These are phyloP conservation scores for Achaetomiella virescens DNA, from an alignment of 495 filamentous ascomycete species.

Conservation along the genomic window DNA sequence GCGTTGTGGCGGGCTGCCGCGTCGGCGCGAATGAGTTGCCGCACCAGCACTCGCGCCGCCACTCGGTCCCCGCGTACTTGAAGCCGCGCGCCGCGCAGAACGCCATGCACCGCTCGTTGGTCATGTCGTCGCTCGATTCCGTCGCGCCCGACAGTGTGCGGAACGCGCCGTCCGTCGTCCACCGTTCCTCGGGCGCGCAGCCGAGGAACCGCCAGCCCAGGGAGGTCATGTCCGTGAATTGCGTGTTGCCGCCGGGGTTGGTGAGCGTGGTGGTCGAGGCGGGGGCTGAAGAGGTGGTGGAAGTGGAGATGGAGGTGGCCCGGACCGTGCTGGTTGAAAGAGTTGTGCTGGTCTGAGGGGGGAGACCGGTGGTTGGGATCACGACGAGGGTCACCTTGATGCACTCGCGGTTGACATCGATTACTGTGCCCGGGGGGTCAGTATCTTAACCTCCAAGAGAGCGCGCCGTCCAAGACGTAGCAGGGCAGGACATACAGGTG, in stretches of 20 bases:
- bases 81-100: slow-evolving; percentile 45
- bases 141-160: slow-evolving; percentile 26
- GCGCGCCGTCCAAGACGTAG: neutral
- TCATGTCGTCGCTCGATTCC: slow-evolving; percentile 44
- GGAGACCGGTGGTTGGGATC: slow-evolving; percentile 10
- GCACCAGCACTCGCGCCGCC: slow-evolving; percentile 62
- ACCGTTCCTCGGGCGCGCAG: slow-evolving; percentile 28
- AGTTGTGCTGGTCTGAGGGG: neutral
- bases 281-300: slow-evolving; percentile 3
- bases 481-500: slow-evolving; percentile 28
- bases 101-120: slow-evolving; percentile 49
- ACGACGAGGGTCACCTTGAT: slow-evolving; percentile 34
- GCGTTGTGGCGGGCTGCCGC: slow-evolving; percentile 19
- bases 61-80: slow-evolving; percentile 56
- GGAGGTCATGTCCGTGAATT: slow-evolving; percentile 22
- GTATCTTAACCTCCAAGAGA: neutral
- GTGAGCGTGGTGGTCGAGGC: slow-evolving; percentile 8
- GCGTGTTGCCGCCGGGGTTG: neutral
- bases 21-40: slow-evolving; percentile 38
- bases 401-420: slow-evolving; percentile 32
- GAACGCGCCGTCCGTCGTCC: slow-evolving; percentile 19
- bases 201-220: slow-evolving; percentile 24
- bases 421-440: slow-evolving; percentile 19
- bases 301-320: slow-evolving; percentile 1
- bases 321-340: neutral